Evolutionary conservation across 164 flowering plant genomes (phyloP).

Genomic region (Paratinospora sagittata): DNA sequence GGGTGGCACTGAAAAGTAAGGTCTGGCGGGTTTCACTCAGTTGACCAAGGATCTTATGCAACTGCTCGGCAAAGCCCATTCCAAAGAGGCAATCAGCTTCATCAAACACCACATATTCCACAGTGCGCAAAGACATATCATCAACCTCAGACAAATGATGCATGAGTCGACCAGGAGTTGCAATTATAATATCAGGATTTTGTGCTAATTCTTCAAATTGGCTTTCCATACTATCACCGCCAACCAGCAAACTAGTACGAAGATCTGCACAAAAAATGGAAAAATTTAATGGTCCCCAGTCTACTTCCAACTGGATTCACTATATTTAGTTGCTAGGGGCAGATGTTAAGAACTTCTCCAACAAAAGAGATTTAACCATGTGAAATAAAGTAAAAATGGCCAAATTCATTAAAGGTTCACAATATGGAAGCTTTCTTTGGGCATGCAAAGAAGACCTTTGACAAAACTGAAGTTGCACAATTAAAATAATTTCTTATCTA

Average conservation of each 20-base stretch:
- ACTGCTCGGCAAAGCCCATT: conserved; percentile 96
- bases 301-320: neutral
- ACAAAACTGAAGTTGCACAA: too few species aligned
- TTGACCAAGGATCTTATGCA: conserved; percentile 70
- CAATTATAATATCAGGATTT: conserved; percentile 92
- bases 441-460: too few species aligned
- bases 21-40: conserved; percentile 88
- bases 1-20: conserved; percentile 90
- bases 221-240: conserved; percentile 93
- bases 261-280: conserved; percentile 45
- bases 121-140: conserved; percentile 81
- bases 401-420: too few species aligned
- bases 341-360: neutral
- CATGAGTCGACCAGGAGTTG: conserved; percentile 98
- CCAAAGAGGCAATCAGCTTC: conserved; percentile 90
- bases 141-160: conserved; percentile 93
- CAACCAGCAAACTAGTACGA: conserved; percentile 76
- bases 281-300: neutral
- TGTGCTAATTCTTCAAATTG: conserved; percentile 94
- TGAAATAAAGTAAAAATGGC: too few species aligned
- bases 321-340: neutral
- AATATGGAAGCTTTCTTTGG: too few species aligned
- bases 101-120: conserved; percentile 92
- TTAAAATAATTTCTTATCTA: too few species aligned
- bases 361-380: too few species aligned